Evolutionary conservation across 2,329 filamentous ascomycete genomes (phyloP).

Genomic region (Dactylonectria estremocensis): DNA sequence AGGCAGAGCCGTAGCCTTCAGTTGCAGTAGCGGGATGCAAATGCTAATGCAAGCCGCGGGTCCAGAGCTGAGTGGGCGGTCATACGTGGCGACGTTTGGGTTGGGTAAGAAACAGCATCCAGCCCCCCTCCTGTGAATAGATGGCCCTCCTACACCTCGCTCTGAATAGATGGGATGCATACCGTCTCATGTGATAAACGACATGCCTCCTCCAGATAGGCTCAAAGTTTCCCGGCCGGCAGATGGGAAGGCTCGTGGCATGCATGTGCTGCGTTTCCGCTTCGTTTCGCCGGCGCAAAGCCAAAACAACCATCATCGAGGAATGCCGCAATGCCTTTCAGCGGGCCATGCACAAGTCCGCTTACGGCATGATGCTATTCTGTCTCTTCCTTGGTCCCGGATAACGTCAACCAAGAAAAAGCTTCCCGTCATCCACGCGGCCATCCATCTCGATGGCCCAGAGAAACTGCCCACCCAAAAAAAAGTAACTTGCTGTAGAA

Average conservation of each 20-base stretch:
- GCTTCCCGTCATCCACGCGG: not conserved
- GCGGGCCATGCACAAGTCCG: not conserved
- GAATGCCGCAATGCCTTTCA: not conserved
- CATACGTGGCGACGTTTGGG: slow-evolving; percentile 28
- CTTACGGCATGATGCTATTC: not conserved
- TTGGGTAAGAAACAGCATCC: slow-evolving; percentile 25
- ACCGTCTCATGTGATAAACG: too few relatives aligned
- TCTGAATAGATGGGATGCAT: too few relatives aligned
- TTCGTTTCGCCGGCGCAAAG: not conserved
- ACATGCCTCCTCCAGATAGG: slow-evolving; percentile 11
- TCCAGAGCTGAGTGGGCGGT: not conserved
- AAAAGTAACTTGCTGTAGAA: too few relatives aligned
- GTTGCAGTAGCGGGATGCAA: slow-evolving; percentile 20
- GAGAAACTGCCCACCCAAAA: too few relatives aligned
- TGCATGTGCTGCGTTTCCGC: not conserved
- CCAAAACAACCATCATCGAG: not conserved
- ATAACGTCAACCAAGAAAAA: not conserved
- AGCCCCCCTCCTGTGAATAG: too few relatives aligned
- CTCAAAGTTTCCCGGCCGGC: slow-evolving; percentile 17
- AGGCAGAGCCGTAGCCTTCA: not conserved
- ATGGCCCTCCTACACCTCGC: too few relatives aligned
- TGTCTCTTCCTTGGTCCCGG: not conserved
- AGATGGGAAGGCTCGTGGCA: not conserved
- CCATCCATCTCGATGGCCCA: too few relatives aligned
- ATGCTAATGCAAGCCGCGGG: not conserved